These are phyloP conservation scores for Cystofilobasidium capitatum DNA, from an alignment of 768 basidiomycete genomes.

Conservation along the genomic window DNA sequence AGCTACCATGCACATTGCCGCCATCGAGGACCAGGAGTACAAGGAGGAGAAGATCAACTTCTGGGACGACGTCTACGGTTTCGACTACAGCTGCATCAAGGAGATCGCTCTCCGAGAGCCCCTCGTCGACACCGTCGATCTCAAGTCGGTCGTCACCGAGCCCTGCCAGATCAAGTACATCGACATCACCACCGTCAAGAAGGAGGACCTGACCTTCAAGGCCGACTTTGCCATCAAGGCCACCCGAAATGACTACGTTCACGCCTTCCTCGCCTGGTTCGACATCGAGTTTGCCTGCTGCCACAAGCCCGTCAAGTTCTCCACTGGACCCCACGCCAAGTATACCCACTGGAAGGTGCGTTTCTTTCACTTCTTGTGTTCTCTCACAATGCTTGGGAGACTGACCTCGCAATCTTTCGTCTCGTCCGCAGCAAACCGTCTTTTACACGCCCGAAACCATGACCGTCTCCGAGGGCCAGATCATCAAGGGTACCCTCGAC, in stretches of 20 bases:
- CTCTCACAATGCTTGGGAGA: constrained; percentile 43
- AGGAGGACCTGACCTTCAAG: constrained; percentile 85
- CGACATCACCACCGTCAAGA: constrained; percentile 79
- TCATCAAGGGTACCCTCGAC: constrained; percentile 58
- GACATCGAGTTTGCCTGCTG: constrained; percentile 91
- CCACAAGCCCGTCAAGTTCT: constrained; percentile 91
- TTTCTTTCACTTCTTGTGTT: constrained; percentile 29
- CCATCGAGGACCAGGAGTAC: constrained; percentile 98
- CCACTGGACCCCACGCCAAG: constrained; percentile 93
- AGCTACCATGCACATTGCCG: constrained; percentile 83
- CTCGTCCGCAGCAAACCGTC: constrained; percentile 67
- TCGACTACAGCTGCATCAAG: constrained; percentile 99
- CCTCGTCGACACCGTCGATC: constrained; percentile 95
- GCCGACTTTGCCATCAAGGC: constrained; percentile 68
- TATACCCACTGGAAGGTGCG: constrained; percentile 93
- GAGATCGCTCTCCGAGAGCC: constrained; percentile 94
- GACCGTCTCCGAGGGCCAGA: constrained; percentile 53
- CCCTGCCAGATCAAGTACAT: constrained; percentile 89
- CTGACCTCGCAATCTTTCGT: background rate
- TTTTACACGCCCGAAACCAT: constrained; percentile 69
- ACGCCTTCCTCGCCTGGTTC: constrained; percentile 99
- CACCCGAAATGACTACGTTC: constrained; percentile 85
- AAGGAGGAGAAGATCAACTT: constrained; percentile 99
- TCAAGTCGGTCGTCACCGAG: constrained; percentile 88
- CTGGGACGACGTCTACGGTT: constrained; percentile 99